A percentile compares a stretch with the other conserved stretches of the same genome.
phyloP scores from a whole-genome alignment of 2,329 filamentous ascomycete species.

The Stemphylium vesicarium region DNA sequence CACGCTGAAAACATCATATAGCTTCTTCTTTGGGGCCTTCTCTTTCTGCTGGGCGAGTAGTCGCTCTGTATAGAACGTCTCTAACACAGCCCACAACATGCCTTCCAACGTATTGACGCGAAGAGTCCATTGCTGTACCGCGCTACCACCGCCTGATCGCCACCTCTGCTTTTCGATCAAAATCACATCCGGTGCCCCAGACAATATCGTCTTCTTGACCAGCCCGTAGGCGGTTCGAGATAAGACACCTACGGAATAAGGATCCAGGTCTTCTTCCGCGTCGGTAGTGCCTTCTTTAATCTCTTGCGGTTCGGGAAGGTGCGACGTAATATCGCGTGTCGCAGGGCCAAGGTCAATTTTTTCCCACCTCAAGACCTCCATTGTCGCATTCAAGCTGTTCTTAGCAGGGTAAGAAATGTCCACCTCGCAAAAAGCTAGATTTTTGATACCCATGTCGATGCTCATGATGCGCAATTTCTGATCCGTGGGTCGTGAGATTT shows the following conservation, averaged over 20 bases:
- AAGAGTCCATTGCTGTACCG: slow-evolving; percentile 82
- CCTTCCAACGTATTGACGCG: slow-evolving; percentile 82
- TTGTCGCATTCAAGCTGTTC: slow-evolving; percentile 17
- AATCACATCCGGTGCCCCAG: slow-evolving; percentile 68
- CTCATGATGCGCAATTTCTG: slow-evolving; percentile 64
- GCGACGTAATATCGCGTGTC: background rate
- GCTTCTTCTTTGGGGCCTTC: background rate
- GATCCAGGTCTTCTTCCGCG: slow-evolving; percentile 37
- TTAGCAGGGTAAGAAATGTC: slow-evolving; percentile 35
- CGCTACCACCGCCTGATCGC: slow-evolving; percentile 67
- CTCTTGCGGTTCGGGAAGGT: background rate
- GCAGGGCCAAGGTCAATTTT: slow-evolving; percentile 35
- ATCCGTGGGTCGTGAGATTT: background rate
- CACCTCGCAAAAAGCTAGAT: slow-evolving; percentile 76
- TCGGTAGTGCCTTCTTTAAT: slow-evolving; percentile 1
- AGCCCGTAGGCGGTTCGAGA: slow-evolving; percentile 64
- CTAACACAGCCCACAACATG: slow-evolving; percentile 73
- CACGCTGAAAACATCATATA: slow-evolving; percentile 34
- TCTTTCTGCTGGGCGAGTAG: background rate
- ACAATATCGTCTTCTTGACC: slow-evolving; percentile 56
- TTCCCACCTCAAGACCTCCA: slow-evolving; percentile 40
- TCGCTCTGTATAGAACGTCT: slow-evolving; percentile 12
- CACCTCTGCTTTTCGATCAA: slow-evolving; percentile 72
- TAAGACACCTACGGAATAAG: slow-evolving; percentile 61
- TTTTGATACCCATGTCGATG: slow-evolving; percentile 84